phyloP scores from a whole-genome alignment of 1,284 basidiomycete genomes.

The Ustanciosporium gigantosporum region DNA sequence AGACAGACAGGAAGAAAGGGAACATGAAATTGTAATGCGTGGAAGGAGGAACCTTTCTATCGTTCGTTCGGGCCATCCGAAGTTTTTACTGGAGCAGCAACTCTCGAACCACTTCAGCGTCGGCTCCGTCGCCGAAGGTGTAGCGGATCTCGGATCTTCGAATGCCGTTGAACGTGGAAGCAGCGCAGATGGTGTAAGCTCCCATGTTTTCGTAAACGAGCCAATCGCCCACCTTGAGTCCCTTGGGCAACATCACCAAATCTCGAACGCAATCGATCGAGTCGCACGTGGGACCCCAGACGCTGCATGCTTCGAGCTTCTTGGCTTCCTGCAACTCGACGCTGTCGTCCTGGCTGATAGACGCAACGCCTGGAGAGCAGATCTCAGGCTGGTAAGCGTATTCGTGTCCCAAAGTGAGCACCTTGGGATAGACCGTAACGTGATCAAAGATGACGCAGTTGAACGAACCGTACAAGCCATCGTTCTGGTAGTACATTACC shows the following conservation, averaged over 20 bases:
- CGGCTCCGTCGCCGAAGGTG: constrained; percentile 58
- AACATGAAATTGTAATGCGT: too few species aligned
- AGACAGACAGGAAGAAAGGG: too few species aligned
- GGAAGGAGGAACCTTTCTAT: too few species aligned
- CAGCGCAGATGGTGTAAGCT: constrained; percentile 88
- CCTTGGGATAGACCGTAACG: constrained; percentile 81
- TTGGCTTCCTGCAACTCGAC: constrained; percentile 49
- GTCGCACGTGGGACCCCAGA: constrained; percentile 79
- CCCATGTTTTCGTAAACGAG: constrained; percentile 89
- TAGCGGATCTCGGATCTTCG: constrained; percentile 61
- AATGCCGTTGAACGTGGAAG: constrained; percentile 81
- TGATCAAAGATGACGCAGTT: constrained; percentile 96
- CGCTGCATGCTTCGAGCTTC: constrained; percentile 62
- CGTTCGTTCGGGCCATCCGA: too few species aligned
- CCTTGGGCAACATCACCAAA: constrained; percentile 46
- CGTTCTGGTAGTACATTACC: constrained; percentile 61
- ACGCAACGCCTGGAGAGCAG: constrained; percentile 40
- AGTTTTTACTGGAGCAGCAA: constrained; percentile 23
- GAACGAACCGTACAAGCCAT: constrained; percentile 81
- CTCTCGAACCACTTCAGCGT: constrained; percentile 21
- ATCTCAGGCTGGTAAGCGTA: constrained; percentile 60
- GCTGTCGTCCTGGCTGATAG: constrained; percentile 3
- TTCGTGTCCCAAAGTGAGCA: constrained; percentile 66
- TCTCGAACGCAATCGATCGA: constrained; percentile 72
- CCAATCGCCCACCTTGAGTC: constrained; percentile 74